Evolutionary conservation across 257 asterid genomes (phyloP), one percentile per base, ranked within the genome.

Genomic region (Euphrasia confusa): DNA sequence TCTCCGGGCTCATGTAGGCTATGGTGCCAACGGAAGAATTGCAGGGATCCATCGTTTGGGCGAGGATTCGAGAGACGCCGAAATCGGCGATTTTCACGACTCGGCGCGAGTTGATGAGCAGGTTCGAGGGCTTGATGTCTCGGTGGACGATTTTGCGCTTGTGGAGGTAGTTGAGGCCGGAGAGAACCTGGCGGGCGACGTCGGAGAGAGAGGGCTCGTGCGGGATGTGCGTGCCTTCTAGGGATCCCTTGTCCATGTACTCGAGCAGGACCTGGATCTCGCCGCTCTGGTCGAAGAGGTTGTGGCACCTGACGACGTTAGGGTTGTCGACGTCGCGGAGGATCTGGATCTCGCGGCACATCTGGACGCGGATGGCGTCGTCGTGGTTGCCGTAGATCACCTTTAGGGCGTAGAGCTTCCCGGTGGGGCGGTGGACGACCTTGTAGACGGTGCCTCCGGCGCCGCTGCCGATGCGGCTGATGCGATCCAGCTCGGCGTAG

Each of bases 41-140:
- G 58, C 97, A 89, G 17, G 94, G 84, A 63, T 90, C 97, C 95
- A 90, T 84, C 0, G 97, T 90, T 75, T 90, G 97, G 0, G 87
- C 86, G 11, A 90, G 73, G 12, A 90, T 77, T 39, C 95, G 60
- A 0, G 94, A 84, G 0, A 87, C 95, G 4, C 95, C 97, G 3
- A 90, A 90, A 47, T 90, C 97, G 0, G 97, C 95, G 1, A 90
- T 90, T 60, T 90, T 87, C 0, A 85, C 95, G 54, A 67, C 71
- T 10, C 87, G 60, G 0, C 73, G 69, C 1, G 92, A 77, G 57
- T 84, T 90, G 54, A 90, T 78, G 12, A 90, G 76, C 3, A 90
- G 54, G 56, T 90, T 90, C 5, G 95, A 87, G 7, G 97, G 97
- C 15, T 90, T 90, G 64, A 90, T 90, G 66, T 90, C 97, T 18